Conservation (phyloP, 495 filamentous ascomycete genomes). For the Ascobolus immersus region DNA sequence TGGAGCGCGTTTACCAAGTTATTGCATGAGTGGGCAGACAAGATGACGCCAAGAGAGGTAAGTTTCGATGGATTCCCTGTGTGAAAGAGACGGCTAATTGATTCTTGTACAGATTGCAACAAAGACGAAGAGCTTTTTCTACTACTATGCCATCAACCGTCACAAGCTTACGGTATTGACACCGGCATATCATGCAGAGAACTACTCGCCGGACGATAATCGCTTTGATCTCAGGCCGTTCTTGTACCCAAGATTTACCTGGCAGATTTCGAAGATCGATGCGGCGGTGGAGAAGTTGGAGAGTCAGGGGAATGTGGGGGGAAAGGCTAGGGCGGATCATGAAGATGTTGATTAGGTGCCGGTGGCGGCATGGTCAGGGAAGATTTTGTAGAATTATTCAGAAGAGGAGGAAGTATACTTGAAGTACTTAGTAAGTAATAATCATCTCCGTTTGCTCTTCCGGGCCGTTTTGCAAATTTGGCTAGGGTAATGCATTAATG, state of each 20-base stretch:
- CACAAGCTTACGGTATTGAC: constrained; percentile 46
- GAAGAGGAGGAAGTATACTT: no score
- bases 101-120: constrained; percentile 14
- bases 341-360: no score
- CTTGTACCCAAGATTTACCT: constrained; percentile 27
- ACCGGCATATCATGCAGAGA: constrained; percentile 30
- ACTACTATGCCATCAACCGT: constrained; percentile 32
- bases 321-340: constrained; percentile 4
- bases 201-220: constrained; percentile 40
- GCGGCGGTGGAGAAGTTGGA: constrained; percentile 15
- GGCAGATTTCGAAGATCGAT: constrained; percentile 30
- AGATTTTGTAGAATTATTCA: no score
- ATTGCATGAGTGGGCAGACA: constrained; percentile 40
- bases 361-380: no score
- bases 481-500: no score
- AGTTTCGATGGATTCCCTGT: constrained; percentile 15
- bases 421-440: no score
- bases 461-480: no score
- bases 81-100: constrained; percentile 34
- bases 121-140: constrained; percentile 36
- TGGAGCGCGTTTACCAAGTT: constrained; percentile 45
- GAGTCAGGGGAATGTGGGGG: constrained; percentile 16
- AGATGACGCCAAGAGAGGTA: constrained; percentile 17
- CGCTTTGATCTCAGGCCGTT: constrained; percentile 41
- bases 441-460: no score